Conservation (phyloP, 148 eudicot genomes). For the Vaccinium macrocarpon region DNA sequence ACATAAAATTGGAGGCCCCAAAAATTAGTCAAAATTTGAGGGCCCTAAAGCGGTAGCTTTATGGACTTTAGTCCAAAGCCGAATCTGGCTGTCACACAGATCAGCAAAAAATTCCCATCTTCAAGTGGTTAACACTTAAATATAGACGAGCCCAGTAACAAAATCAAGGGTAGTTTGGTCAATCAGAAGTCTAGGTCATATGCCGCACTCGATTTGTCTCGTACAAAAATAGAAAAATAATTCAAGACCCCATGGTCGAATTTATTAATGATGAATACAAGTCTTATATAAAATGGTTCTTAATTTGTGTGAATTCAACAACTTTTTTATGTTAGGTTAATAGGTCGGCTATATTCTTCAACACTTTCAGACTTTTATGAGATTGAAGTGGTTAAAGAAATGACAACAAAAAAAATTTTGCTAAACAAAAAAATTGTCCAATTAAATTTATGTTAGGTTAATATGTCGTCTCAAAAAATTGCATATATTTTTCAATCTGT, state of each 20-base stretch:
- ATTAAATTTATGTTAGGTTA: no score
- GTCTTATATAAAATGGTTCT: neutral
- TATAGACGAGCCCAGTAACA: neutral
- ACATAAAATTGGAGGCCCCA: no score
- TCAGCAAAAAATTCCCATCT: neutral
- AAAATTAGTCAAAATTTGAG: no score
- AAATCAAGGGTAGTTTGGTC: constrained; percentile 14
- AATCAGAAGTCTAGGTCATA: neutral
- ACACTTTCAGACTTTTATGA: neutral
- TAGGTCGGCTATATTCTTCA: neutral
- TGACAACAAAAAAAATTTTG: neutral
- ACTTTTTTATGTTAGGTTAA: neutral
- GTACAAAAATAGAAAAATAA: neutral
- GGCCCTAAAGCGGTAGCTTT: no score
- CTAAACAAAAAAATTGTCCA: neutral
- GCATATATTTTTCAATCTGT: no score
- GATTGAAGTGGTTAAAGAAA: neutral
- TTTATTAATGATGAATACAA: neutral
- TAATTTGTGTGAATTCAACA: neutral
- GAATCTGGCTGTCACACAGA: no score
- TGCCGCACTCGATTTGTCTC: constrained; percentile 8
- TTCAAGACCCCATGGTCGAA: neutral
- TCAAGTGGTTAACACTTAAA: neutral
- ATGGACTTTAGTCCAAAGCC: no score
- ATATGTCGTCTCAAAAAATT: no score